phyloP scores from a whole-genome alignment of 495 filamentous ascomycete species.

The Massariosphaeria phaeospora region DNA sequence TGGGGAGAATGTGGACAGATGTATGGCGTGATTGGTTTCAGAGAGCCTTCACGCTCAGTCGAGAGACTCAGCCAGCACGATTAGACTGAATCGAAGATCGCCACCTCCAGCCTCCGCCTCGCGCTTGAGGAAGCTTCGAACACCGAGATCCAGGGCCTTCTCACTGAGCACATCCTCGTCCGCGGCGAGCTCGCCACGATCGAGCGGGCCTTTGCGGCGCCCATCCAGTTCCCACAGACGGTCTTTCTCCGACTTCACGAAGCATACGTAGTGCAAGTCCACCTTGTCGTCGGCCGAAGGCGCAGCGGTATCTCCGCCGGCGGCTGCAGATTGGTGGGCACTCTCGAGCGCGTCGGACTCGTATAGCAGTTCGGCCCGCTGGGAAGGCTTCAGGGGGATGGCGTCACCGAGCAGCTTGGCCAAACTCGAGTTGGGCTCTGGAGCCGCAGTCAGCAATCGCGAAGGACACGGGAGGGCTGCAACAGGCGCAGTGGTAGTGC shows the following conservation, averaged over 20 bases:
- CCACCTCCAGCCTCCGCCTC: conserved; percentile 45
- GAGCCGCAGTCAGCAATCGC: conserved; percentile 3
- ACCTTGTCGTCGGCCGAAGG: conserved; percentile 39
- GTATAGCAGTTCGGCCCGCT: conserved; percentile 41
- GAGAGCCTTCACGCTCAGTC: conserved; percentile 30
- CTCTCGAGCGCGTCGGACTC: conserved; percentile 40
- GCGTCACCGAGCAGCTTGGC: conserved; percentile 37
- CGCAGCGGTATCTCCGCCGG: conserved; percentile 39
- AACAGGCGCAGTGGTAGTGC: conserved; percentile 1
- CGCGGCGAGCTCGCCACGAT: conserved; percentile 57
- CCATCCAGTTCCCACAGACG: conserved; percentile 44
- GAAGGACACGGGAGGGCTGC: not conserved
- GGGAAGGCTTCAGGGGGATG: conserved; percentile 42
- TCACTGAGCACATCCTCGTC: conserved; percentile 68
- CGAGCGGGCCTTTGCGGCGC: conserved; percentile 62
- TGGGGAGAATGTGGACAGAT: not conserved
- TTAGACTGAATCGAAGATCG: conserved; percentile 54
- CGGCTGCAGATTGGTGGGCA: conserved; percentile 40
- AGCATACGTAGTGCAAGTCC: conserved; percentile 45
- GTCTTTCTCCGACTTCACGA: conserved; percentile 42
- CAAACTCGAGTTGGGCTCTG: conserved; percentile 35
- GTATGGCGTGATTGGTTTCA: not conserved
- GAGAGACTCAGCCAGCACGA: conserved; percentile 45
- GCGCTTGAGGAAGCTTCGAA: conserved; percentile 53
- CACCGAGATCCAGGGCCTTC: conserved; percentile 57